Percentiles rank a stretch among this genome's conserved stretches.
phyloP scores from a whole-genome alignment of 805 yeast genomes.

The Wickerhamiella occidentalis region DNA sequence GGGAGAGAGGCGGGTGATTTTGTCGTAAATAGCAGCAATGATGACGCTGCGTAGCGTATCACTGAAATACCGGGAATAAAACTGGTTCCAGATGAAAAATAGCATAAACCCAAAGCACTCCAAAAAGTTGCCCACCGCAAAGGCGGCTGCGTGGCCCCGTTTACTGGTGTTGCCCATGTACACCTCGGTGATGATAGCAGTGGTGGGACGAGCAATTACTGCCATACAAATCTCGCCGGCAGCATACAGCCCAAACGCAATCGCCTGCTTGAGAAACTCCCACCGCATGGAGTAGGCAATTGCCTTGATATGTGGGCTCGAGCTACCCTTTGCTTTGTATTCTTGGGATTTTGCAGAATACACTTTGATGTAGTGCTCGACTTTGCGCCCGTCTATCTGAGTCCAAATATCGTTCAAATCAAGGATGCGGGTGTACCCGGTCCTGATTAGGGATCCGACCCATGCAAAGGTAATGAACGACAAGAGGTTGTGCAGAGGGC shows the following conservation, averaged over 20 bases:
- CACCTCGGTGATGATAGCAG: constrained; percentile 13
- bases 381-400: constrained; percentile 16
- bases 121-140: constrained; percentile 53
- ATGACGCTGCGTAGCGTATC: constrained; percentile 61
- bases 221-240: constrained; percentile 22
- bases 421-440: constrained; percentile 21
- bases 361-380: constrained; percentile 14
- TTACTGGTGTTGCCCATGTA: constrained; percentile 10
- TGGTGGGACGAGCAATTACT: constrained; percentile 19
- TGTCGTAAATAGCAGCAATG: constrained; percentile 57
- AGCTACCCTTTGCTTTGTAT: constrained; percentile 8
- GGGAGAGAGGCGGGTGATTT: constrained; percentile 50
- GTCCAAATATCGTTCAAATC: constrained; percentile 20
- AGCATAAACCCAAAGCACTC: constrained; percentile 40
- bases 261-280: constrained; percentile 7
- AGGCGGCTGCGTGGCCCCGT: constrained; percentile 50
- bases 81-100: constrained; percentile 47
- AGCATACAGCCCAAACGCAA: constrained; percentile 12
- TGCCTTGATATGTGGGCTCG: constrained; percentile 18
- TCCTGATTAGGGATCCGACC: constrained; percentile 38
- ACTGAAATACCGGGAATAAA: constrained; percentile 49
- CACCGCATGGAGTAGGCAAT: constrained; percentile 19
- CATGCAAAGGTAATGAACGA: constrained; percentile 41
- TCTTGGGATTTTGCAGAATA: constrained; percentile 15
- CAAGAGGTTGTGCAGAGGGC: constrained; percentile 28